Conservation (phyloP, 139 green algal species). For the Zygnema circumcarinatum region DNA sequence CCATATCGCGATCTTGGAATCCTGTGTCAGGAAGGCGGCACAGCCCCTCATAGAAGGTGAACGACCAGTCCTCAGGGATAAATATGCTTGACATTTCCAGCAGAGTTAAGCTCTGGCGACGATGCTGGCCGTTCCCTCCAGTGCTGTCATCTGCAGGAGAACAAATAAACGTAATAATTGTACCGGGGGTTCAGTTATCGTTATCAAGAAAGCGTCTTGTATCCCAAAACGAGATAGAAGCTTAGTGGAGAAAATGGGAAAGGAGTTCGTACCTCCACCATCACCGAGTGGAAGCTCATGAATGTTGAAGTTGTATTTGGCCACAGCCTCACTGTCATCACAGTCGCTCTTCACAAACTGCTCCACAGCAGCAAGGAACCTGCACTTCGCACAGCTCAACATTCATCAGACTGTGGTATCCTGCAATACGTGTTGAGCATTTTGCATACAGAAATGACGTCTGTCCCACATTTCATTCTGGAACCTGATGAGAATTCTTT, state of each 20-base stretch:
- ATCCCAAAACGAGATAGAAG: neutral
- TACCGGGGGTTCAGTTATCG: neutral
- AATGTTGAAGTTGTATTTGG: conserved; percentile 43
- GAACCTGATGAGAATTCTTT: too few relatives aligned
- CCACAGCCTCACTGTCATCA: conserved; percentile 2
- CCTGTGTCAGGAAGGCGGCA: conserved; percentile 12
- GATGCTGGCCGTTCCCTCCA: neutral
- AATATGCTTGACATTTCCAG: conserved; percentile 56
- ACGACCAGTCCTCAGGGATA: conserved; percentile 53
- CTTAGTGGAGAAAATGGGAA: neutral
- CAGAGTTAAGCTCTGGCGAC: conserved; percentile 37
- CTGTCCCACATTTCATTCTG: too few relatives aligned
- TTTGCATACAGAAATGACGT: too few relatives aligned
- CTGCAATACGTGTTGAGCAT: neutral
- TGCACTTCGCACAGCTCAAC: neutral
- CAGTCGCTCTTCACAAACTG: neutral
- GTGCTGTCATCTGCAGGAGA: neutral
- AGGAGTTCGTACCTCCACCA: neutral
- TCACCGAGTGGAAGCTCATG: conserved; percentile 31
- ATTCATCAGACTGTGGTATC: neutral
- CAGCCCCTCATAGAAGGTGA: conserved; percentile 60
- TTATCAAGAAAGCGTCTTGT: neutral
- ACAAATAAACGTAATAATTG: neutral
- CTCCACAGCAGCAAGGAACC: conserved; percentile 44
- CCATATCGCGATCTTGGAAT: conserved; percentile 32